Conservation (phyloP, 1,139 yeast species). For the Sugiyamaella novakii region DNA sequence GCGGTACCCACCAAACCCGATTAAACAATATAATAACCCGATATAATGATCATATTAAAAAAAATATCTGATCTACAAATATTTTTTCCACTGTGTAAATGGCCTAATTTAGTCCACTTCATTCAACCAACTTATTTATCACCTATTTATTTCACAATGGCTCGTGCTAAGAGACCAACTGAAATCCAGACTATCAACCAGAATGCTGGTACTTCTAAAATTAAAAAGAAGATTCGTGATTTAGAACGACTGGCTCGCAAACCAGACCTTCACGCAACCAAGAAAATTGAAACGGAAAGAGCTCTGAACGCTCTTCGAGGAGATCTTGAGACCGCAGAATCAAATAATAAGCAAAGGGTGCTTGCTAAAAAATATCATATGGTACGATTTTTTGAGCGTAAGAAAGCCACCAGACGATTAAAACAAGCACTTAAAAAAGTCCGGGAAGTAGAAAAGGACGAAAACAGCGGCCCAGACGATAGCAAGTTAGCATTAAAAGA, state of each 20-base stretch:
- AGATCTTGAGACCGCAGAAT: constrained; percentile 62
- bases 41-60: too few relatives aligned
- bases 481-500: constrained; percentile 44
- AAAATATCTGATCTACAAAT: not conserved
- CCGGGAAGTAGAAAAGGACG: constrained; percentile 39
- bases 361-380: constrained; percentile 84
- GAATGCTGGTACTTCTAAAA: constrained; percentile 32
- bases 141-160: constrained; percentile 11
- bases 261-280: constrained; percentile 64
- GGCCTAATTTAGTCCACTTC: too few relatives aligned
- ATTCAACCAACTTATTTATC: too few relatives aligned
- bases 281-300: constrained; percentile 80
- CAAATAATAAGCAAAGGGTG: constrained; percentile 55
- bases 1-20: too few relatives aligned
- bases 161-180: constrained; percentile 7
- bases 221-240: constrained; percentile 86
- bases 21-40: too few relatives aligned
- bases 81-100: too few relatives aligned
- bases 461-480: constrained; percentile 23
- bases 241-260: constrained; percentile 62
- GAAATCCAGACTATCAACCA: constrained; percentile 17
- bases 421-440: constrained; percentile 60
- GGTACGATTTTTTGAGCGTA: constrained; percentile 89
- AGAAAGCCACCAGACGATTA: constrained; percentile 79
- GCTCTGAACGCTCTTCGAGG: constrained; percentile 71